These are phyloP conservation scores for Yarrowia bubula DNA, from an alignment of 805 yeast species.

Conservation along the genomic window DNA sequence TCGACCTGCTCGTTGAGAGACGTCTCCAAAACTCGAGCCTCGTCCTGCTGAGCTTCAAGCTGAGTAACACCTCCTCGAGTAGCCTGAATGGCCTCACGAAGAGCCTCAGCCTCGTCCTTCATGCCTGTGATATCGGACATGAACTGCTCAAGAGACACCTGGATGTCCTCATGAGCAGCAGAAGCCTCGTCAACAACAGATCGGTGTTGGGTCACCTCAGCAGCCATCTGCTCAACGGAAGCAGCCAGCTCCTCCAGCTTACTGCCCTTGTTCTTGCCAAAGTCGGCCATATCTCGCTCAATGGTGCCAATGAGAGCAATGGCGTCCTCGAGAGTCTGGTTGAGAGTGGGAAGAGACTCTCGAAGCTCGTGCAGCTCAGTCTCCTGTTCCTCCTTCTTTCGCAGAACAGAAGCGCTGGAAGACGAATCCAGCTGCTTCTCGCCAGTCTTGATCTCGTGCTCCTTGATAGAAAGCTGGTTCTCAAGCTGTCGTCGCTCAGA, in stretches of 20 bases:
- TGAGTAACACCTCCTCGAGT: slow-evolving; percentile 40
- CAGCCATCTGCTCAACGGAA: slow-evolving; percentile 44
- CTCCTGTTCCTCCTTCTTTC: slow-evolving; percentile 41
- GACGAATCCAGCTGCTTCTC: slow-evolving; percentile 33
- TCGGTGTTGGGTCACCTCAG: slow-evolving; percentile 43
- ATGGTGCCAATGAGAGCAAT: slow-evolving; percentile 51
- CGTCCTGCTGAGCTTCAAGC: slow-evolving; percentile 37
- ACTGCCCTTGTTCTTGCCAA: slow-evolving; percentile 71
- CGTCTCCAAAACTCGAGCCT: slow-evolving; percentile 36
- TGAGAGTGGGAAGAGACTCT: slow-evolving; percentile 42
- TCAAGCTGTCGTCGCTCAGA: slow-evolving; percentile 32
- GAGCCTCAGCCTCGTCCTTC: slow-evolving; percentile 45
- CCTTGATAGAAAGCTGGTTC: slow-evolving; percentile 36
- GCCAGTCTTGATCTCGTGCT: slow-evolving; percentile 37
- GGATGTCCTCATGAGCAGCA: slow-evolving; percentile 58
- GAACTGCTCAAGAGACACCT: slow-evolving; percentile 69
- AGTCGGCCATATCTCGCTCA: slow-evolving; percentile 79
- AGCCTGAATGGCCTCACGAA: slow-evolving; percentile 39
- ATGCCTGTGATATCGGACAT: slow-evolving; percentile 52
- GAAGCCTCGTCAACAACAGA: slow-evolving; percentile 47
- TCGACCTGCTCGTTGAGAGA: slow-evolving; percentile 40
- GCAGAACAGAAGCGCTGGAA: slow-evolving; percentile 36
- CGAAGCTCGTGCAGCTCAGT: slow-evolving; percentile 48
- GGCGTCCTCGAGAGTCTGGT: slow-evolving; percentile 38
- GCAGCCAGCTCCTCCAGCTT: slow-evolving; percentile 58